These are phyloP conservation scores for Fomitopsis pinicola DNA, from an alignment of 1,284 basidiomycete species.

Conservation along the genomic window DNA sequence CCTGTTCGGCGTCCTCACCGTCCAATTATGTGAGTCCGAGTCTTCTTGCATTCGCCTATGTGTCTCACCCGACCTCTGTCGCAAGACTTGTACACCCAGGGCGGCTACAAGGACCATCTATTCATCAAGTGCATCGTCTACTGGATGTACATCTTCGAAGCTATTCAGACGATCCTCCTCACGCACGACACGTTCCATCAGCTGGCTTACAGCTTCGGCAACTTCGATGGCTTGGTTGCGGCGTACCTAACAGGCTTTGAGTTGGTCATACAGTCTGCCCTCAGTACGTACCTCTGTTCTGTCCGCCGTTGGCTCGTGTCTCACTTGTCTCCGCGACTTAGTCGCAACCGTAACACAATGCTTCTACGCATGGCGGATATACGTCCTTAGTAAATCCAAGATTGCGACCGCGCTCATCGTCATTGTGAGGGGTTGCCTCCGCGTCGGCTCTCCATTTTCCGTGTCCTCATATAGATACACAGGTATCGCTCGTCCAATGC, in stretches of 20 bases:
- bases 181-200: neutral
- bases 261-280: neutral
- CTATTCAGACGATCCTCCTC: neutral
- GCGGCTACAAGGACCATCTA: constrained; percentile 19
- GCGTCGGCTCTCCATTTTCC: neutral
- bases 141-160: neutral
- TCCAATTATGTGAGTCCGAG: constrained; percentile 17
- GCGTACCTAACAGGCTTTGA: neutral
- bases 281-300: neutral
- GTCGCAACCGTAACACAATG: constrained; percentile 1
- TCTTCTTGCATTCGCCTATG: neutral
- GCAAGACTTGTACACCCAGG: constrained; percentile 25
- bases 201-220: neutral
- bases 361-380: constrained; percentile 2
- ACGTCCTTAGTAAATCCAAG: neutral
- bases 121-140: constrained; percentile 17
- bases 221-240: neutral
- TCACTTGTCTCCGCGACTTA: neutral
- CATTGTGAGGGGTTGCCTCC: neutral
- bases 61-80: neutral
- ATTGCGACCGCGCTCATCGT: neutral
- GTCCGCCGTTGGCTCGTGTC: neutral
- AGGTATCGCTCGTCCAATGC: constrained; percentile 1
- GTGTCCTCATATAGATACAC: neutral
- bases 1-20: constrained; percentile 19